Conservation (phyloP, 1,139 yeast species). For the Geotrichum siamense region DNA sequence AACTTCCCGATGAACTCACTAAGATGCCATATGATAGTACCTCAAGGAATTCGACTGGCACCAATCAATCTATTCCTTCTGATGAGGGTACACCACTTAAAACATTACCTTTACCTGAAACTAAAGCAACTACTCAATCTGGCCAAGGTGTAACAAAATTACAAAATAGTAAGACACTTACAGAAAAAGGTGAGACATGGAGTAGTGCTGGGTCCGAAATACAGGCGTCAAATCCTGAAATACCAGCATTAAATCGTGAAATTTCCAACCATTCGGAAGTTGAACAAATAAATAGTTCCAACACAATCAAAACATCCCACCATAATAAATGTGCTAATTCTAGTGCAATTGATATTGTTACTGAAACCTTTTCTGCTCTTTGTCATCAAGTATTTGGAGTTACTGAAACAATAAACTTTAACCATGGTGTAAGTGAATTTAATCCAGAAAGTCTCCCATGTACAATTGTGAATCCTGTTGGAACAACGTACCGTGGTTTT, state of each 20-base stretch:
- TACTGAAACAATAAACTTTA: conserved; percentile 2
- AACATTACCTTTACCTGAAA: background rate
- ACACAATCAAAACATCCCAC: background rate
- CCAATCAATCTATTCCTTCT: background rate
- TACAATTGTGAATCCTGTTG: conserved; percentile 4
- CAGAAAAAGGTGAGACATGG: background rate
- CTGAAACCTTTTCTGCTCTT: background rate
- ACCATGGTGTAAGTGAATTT: background rate
- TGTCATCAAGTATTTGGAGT: background rate
- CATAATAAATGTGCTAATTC: background rate
- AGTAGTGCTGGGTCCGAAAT: background rate
- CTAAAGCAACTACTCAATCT: background rate
- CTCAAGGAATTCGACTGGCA: background rate
- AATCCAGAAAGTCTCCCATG: background rate
- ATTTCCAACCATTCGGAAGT: background rate
- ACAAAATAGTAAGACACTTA: background rate
- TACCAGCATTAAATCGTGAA: background rate
- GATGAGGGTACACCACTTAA: background rate
- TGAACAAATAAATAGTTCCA: background rate
- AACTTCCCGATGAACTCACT: conserved; percentile 1
- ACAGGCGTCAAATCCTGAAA: background rate
- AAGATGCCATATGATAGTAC: background rate
- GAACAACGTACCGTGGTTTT: conserved; percentile 10
- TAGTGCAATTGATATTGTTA: background rate
- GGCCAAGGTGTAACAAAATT: background rate